Evolutionary conservation across 768 basidiomycete genomes (phyloP).

Genomic region (Pisolithus marmoratus): DNA sequence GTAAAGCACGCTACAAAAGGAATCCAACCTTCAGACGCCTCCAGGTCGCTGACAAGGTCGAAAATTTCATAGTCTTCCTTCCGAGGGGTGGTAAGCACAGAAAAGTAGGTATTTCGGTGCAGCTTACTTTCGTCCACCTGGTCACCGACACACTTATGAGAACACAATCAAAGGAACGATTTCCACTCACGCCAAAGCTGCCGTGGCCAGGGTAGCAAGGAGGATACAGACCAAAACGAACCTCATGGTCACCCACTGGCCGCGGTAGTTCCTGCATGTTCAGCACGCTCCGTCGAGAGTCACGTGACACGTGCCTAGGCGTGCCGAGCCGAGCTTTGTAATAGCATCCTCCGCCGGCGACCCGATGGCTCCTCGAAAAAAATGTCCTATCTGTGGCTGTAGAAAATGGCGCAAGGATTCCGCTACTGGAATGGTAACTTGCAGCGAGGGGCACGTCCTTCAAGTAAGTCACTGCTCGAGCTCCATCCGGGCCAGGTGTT

Average conservation of each 20-base stretch:
- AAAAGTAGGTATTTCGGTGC: neutral
- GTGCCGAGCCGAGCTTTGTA: too few relatives aligned
- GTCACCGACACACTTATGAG: constrained; percentile 2
- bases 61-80: constrained; percentile 97
- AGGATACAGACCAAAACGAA: constrained; percentile 39
- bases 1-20: neutral
- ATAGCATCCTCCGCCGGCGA: too few relatives aligned
- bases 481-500: neutral
- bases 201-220: constrained; percentile 47
- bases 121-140: constrained; percentile 68
- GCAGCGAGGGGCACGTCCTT: constrained; percentile 87
- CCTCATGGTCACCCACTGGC: constrained; percentile 38
- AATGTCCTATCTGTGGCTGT: constrained; percentile 78
- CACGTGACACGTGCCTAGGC: too few relatives aligned
- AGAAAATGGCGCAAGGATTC: constrained; percentile 85
- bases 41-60: constrained; percentile 79
- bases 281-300: too few relatives aligned
- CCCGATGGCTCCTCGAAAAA: constrained; percentile 55
- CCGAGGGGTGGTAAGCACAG: constrained; percentile 2
- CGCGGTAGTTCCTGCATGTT: too few relatives aligned
- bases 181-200: constrained; percentile 55
- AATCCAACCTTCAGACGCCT: constrained; percentile 67
- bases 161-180: neutral
- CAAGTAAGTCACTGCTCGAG: constrained; percentile 46
- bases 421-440: constrained; percentile 73